Evolutionary conservation across 345 rosid genomes (phyloP), one percentile per base, ranked within the genome.

Genomic region (Euphorbia tirucalli): DNA sequence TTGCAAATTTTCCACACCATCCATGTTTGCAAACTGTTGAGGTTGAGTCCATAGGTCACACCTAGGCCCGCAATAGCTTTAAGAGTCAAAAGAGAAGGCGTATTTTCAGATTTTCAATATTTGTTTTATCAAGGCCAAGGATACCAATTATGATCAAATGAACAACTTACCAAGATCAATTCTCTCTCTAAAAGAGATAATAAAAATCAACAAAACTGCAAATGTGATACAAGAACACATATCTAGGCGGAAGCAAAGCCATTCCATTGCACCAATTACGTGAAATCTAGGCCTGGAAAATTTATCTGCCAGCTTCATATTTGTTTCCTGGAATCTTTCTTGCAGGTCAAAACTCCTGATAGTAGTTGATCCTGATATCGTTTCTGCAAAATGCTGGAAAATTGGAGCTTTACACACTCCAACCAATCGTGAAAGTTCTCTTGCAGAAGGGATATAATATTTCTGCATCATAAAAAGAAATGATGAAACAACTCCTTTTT

Each of bases 1-100:
- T 62, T 69, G 82, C 94, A 90, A 9, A 89, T 80, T 59, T 61
- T 85, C 96, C 95, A 87, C 49, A 90, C 85, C 15, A 92, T 71
- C 84, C 64, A 55, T 74, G 88, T 88, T 89, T 90, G 97, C 59
- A 86, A 24, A 31, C 48, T 83, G 74, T 89, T 89, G 60, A 94
- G 84, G 74, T 71, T 89, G 56, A 94, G 93, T 66, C 93, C 97
- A 70, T 94, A 92, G 2, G 90, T 92, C 52, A 90, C 96, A 1
- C 93, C 92, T 74, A 94, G 76, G 54, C 97, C 97, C 0, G 96
- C 98, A 66, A 92, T 85, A 70, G 86, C 98, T 92, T 32, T 30
- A 64, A 66, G 15, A 56, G 22, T 21, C 61, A 60, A 37, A 69
- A 52, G n/a, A 7, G 31, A 25, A 9, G 16, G 24, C 18, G 4